Conservation (phyloP, 2,329 filamentous ascomycete genomes). For the Coniochaeta prunicola region DNA sequence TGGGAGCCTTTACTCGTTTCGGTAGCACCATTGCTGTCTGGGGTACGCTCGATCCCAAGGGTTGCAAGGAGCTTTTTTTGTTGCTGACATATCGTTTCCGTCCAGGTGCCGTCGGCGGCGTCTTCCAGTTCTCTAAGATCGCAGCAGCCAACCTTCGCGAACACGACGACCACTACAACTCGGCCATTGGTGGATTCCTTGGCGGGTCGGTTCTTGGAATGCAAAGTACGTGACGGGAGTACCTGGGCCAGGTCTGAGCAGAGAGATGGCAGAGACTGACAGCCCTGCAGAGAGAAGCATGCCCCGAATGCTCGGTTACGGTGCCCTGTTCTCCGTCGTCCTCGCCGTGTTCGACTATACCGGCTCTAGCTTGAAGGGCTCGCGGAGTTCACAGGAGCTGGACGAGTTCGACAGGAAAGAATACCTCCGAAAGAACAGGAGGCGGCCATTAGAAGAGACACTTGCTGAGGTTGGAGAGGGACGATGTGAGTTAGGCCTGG, state of each 20-base stretch:
- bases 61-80: background rate
- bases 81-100: background rate
- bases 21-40: conserved; percentile 66
- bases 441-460: conserved; percentile 71
- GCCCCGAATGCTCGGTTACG: conserved; percentile 63
- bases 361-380: conserved; percentile 48
- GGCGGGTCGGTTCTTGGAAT: conserved; percentile 68
- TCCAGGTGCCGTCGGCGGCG: conserved; percentile 62
- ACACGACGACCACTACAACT: conserved; percentile 73
- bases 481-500: conserved; percentile 54
- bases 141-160: conserved; percentile 79
- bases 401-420: conserved; percentile 73
- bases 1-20: conserved; percentile 72
- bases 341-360: conserved; percentile 63
- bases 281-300: conserved; percentile 49
- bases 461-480: conserved; percentile 78
- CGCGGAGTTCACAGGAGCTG: conserved; percentile 43
- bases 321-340: conserved; percentile 45
- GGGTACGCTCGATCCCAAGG: conserved; percentile 36
- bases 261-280: background rate
- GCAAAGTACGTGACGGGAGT: conserved; percentile 49
- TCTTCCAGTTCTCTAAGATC: conserved; percentile 70
- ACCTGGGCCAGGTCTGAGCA: background rate
- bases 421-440: conserved; percentile 62
- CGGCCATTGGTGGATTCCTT: conserved; percentile 68